Evolutionary conservation across 345 rosid genomes (phyloP).

Genomic region (Aquilaria malaccensis): DNA sequence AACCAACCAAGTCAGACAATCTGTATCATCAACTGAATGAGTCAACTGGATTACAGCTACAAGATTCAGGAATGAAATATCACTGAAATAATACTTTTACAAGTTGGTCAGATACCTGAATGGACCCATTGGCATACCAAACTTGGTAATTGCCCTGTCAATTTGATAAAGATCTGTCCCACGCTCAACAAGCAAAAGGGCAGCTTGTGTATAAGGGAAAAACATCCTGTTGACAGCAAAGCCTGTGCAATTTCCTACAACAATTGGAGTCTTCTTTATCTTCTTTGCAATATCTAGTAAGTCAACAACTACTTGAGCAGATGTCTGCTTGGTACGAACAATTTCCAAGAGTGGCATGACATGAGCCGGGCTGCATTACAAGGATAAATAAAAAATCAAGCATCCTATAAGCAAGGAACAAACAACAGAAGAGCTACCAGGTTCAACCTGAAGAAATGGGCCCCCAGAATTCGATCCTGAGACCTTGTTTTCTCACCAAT

Average conservation of each 20-base stretch:
- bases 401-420: slow-evolving; percentile 5
- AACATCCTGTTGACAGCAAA: slow-evolving; percentile 98
- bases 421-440: slow-evolving; percentile 3
- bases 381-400: slow-evolving; percentile 14
- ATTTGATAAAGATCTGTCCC: slow-evolving; percentile 77
- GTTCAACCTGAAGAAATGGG: slow-evolving; percentile 92
- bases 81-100: not conserved
- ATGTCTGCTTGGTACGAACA: slow-evolving; percentile 77
- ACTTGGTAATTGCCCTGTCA: slow-evolving; percentile 68
- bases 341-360: slow-evolving; percentile 96
- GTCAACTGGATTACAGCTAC: slow-evolving; percentile 5
- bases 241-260: slow-evolving; percentile 97
- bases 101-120: slow-evolving; percentile 46
- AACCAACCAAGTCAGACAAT: slow-evolving; percentile 86
- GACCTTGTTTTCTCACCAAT: slow-evolving; percentile 78
- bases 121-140: slow-evolving; percentile 99
- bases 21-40: slow-evolving; percentile 30
- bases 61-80: not conserved
- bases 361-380: slow-evolving; percentile 80
- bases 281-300: slow-evolving; percentile 81
- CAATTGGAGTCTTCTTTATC: slow-evolving; percentile 88
- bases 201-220: slow-evolving; percentile 89
- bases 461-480: slow-evolving; percentile 79
- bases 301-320: slow-evolving; percentile 88
- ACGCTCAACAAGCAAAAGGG: slow-evolving; percentile 71